Evolutionary conservation across 2,329 filamentous ascomycete species (phyloP).

Genomic region (Fonsecaea multimorphosa): DNA sequence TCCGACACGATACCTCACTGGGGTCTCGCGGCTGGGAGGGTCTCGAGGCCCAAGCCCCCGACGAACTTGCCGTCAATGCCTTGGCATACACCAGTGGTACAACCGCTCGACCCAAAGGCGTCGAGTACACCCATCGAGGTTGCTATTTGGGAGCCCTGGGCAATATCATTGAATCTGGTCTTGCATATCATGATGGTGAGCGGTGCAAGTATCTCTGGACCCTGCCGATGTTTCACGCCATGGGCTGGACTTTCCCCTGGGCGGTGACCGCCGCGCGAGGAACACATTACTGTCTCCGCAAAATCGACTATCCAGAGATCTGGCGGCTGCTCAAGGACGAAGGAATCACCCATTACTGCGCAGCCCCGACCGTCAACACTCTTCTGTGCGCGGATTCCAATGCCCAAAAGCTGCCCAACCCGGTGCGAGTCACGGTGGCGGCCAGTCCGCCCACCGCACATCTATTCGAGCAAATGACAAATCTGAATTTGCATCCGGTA

Average conservation of each 20-base stretch:
- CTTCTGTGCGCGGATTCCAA: constrained; percentile 81
- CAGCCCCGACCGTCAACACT: constrained; percentile 95
- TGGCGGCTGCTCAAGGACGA: constrained; percentile 89
- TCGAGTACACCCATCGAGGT: constrained; percentile 87
- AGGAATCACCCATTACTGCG: constrained; percentile 91
- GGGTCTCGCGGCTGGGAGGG: constrained; percentile 77
- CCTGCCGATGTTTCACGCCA: constrained; percentile 80
- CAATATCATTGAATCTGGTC: constrained; percentile 85
- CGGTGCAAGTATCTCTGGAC: constrained; percentile 89
- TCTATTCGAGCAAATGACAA: constrained; percentile 91
- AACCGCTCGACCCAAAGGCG: constrained; percentile 88
- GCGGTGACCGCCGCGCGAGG: constrained; percentile 88
- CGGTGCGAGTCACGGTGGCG: constrained; percentile 87
- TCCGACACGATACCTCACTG: constrained; percentile 70
- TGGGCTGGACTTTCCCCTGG: constrained; percentile 88
- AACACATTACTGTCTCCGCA: constrained; percentile 92
- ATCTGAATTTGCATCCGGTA: constrained; percentile 83
- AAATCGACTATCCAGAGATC: constrained; percentile 92
- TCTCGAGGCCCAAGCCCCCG: constrained; percentile 70
- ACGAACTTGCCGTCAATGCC: constrained; percentile 83
- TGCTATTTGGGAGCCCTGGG: constrained; percentile 82
- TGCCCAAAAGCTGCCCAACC: constrained; percentile 70
- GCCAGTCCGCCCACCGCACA: constrained; percentile 88
- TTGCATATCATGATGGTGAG: constrained; percentile 70
- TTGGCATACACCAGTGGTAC: constrained; percentile 95